Evolutionary conservation across 2,329 filamentous ascomycete genomes (phyloP).

Genomic region (Ophiostoma pallidulum): DNA sequence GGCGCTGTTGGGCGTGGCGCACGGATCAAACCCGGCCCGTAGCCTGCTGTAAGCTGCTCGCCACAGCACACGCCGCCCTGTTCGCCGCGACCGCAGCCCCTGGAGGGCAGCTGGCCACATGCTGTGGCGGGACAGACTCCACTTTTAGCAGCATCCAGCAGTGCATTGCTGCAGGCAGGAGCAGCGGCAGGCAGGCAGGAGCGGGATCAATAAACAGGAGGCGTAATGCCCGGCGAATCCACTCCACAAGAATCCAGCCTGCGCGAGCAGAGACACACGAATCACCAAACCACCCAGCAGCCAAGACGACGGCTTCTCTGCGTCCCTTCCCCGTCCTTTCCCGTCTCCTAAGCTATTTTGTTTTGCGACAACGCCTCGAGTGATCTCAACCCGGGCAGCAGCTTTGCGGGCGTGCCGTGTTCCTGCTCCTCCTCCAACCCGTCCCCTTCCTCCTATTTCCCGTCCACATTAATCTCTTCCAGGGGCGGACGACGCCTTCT

Average conservation of each 20-base stretch:
- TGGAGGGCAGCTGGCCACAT: constrained; percentile 13
- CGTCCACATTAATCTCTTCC: neutral
- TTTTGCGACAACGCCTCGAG: neutral
- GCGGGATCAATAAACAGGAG: constrained; percentile 3
- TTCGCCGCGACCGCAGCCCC: neutral
- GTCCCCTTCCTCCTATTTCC: neutral
- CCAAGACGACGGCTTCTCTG: too few species aligned
- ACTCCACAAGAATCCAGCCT: neutral
- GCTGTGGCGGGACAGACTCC: constrained; percentile 5
- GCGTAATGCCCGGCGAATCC: neutral
- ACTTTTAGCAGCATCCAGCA: neutral
- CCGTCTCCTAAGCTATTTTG: neutral
- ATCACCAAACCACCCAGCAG: neutral
- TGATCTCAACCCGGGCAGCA: neutral
- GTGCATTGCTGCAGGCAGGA: neutral
- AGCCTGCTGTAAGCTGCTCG: neutral
- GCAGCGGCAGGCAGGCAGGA: neutral
- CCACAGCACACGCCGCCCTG: neutral
- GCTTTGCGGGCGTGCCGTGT: too few species aligned
- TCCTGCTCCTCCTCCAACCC: neutral
- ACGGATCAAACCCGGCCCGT: constrained; percentile 13
- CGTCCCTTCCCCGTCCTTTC: neutral
- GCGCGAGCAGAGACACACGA: neutral
- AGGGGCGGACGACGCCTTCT: neutral
- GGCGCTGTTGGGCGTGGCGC: neutral